Evolutionary conservation across 1,284 basidiomycete genomes (phyloP), one percentile per base, ranked within the genome.

Genomic region (Garcileccinum viscosum): DNA sequence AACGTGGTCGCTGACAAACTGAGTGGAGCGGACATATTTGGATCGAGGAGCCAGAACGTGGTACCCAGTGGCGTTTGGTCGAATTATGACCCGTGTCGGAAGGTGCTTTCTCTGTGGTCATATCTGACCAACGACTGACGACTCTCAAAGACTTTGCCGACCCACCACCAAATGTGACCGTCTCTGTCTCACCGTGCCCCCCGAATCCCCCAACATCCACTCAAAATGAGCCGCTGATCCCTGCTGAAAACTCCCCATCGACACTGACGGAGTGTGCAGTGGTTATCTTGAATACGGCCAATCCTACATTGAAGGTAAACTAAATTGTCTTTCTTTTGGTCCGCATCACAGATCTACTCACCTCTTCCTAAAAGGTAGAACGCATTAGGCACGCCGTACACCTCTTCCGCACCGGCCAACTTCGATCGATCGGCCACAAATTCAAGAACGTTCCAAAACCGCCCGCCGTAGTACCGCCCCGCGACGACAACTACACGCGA

Each of bases 1-100:
- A 82, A 89, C 42, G 82, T 93, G 1, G 82, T 83, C 42, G 71
- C 71, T 3, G 83, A 85, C 69, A 11, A 78, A 9, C 73, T 78
- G 11, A 82, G 83, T 64, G 84, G 82, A 0, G 78, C 81, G 4
- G 85, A 87, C 44, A 83, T 84, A 40, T 95, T 1, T 93, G 88
- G 83, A 84, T 94, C 35, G 88, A 93, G 44, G 60, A 74, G 82
- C 87, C 1, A 35, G 40, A 44, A 4, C 4, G 63, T 22, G 66
- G 66, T 27, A 38, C 62, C n/a, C n/a, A 53, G n/a, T 64, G 63
- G 63, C 33, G 47, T 15, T 35, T 53, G 47, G 63, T 64, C 32
- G 63, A 64, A 50, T n/a, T 64, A 38, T 47, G 63, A 37, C 63
- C 63, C 24, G 63, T 64, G 15, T 64, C 63, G 33, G 63, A 64